Evolutionary conservation across 75 land plant species (phyloP), one percentile per base, ranked within the genome.

Genomic region (Cunninghamia lanceolata): DNA sequence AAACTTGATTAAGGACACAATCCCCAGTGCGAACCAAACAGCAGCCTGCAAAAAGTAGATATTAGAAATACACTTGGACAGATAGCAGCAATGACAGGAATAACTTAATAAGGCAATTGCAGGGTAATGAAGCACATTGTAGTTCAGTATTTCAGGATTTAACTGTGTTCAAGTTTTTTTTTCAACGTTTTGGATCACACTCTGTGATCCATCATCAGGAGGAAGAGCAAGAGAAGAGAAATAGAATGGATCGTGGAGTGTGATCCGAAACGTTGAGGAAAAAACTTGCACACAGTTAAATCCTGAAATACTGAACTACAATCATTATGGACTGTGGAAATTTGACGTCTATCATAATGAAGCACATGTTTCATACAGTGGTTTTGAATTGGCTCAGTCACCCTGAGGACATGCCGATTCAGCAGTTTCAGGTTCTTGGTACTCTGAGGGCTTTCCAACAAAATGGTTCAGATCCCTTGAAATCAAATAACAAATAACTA

Each of bases 1-100:
- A 88, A 98, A 91, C 91, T 94, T 95, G 86, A 97, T 90, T 38
- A 97, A 87, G n/a, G 99, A 95, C 63, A 97, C 94, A 88, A 98
- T 93, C 14, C 95, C 99, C 66, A 98, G 94, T 40, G 96, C 89
- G n/a, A 94, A 83, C 99, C 99, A 98, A 45, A 89, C 90, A 76
- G 86, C 95, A 35, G 99, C 97, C 99, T 98, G 90, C 86, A 91
- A 70, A 36, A 28, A 85, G 39, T 73, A 30, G 13, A 11, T 42
- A 54, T 38, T 84, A 85, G 42, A 16, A 83, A 83, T 83, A 83
- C 30, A 45, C 34, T n/a, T 21, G n/a, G 3, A 80, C 43, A 80
- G 82, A 80, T 43, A 40, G 9, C 47, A 80, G n/a, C 50, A 43
- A 80, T 21, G 30, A 42, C 45, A 8, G 47, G 13, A 80, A n/a